Evolutionary conservation across 2,329 filamentous ascomycete species (phyloP).

Genomic region (Cadophora sp.): DNA sequence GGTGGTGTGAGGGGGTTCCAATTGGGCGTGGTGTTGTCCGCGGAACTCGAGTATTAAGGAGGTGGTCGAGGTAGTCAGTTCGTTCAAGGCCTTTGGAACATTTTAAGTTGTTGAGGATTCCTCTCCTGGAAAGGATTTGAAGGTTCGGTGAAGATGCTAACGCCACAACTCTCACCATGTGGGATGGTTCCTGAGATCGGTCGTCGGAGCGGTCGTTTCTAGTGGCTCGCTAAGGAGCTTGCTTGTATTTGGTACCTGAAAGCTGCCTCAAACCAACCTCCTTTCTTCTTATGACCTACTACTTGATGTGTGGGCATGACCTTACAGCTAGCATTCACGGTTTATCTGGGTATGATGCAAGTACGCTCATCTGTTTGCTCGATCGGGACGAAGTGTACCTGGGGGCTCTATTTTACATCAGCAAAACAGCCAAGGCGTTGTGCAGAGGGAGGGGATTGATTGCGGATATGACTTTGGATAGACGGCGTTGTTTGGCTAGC

Average conservation of each 20-base stretch:
- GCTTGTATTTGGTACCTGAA: neutral
- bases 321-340: no score
- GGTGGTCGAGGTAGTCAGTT: neutral
- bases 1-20: neutral
- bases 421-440: neutral
- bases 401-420: no score
- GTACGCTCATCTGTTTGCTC: neutral
- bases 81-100: neutral
- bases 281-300: neutral
- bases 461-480: neutral
- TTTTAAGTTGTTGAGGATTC: neutral
- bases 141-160: neutral
- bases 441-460: neutral
- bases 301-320: neutral
- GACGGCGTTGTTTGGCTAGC: neutral
- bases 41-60: neutral
- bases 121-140: neutral
- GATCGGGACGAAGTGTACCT: no score
- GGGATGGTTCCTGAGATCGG: neutral
- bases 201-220: neutral
- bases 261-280: neutral
- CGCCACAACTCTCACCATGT: constrained; percentile 5
- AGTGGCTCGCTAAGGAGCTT: constrained; percentile 1
- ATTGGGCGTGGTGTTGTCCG: neutral
- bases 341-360: neutral